Percentiles rank a stretch among this genome's conserved stretches.
Conservation (phyloP, 2,329 filamentous ascomycete species). For the Epichloe gansuensis region DNA sequence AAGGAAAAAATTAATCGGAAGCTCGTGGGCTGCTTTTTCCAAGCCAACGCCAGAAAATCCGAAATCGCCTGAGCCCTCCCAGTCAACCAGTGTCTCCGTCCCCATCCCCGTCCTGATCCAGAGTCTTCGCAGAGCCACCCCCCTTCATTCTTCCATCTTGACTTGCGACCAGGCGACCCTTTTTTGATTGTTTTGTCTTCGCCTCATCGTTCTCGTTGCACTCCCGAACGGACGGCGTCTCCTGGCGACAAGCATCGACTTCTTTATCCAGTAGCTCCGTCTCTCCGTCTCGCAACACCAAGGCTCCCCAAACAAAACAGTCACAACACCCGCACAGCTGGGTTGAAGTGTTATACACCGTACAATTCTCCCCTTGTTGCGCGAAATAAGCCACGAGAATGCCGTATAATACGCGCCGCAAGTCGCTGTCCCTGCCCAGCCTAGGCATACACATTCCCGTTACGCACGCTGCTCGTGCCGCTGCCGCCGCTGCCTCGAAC, state of each 20-base stretch:
- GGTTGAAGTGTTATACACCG: not conserved
- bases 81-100: constrained; percentile 5
- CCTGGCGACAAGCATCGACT: not conserved
- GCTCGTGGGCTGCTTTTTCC: constrained; percentile 18
- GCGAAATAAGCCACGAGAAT: constrained; percentile 31
- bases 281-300: not conserved
- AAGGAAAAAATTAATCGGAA: constrained; percentile 25
- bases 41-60: constrained; percentile 14
- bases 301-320: not conserved
- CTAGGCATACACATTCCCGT: constrained; percentile 81
- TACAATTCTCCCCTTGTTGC: not conserved
- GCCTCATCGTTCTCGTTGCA: not conserved
- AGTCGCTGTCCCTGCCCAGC: constrained; percentile 84
- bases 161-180: not conserved
- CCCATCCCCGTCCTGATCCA: constrained; percentile 7
- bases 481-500: constrained; percentile 32
- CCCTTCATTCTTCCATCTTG: constrained; percentile 1
- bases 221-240: not conserved
- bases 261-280: too few species aligned
- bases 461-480: constrained; percentile 45
- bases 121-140: not conserved
- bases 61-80: constrained; percentile 12
- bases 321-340: not conserved
- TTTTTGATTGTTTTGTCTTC: not conserved
- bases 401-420: constrained; percentile 94